Conservation (phyloP, 371 early-diverging fungal genomes). For the Haplosporangium sp. region DNA sequence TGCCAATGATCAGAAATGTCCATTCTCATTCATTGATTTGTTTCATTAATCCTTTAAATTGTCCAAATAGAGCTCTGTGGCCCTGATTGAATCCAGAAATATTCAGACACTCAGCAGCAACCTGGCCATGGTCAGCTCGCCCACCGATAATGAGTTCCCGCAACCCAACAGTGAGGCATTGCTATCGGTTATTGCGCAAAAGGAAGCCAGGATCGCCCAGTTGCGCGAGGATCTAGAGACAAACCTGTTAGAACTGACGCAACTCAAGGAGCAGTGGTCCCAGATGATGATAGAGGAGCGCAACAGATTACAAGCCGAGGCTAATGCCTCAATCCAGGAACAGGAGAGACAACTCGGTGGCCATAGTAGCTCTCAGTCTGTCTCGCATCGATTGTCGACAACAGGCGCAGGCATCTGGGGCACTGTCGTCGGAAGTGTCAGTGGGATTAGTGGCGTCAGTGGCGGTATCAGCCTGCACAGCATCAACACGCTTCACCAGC, state of each 20-base stretch:
- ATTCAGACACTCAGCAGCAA: slow-evolving; percentile 53
- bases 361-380: slow-evolving; percentile 27
- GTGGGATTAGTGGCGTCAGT: slow-evolving; percentile 53
- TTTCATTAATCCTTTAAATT: neutral
- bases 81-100: slow-evolving; percentile 45
- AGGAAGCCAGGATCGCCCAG: slow-evolving; percentile 51
- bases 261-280: slow-evolving; percentile 55
- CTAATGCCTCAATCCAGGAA: slow-evolving; percentile 45
- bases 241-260: slow-evolving; percentile 38
- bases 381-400: slow-evolving; percentile 46
- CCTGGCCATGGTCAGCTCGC: slow-evolving; percentile 51
- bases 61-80: slow-evolving; percentile 24
- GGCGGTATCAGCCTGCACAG: slow-evolving; percentile 47
- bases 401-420: slow-evolving; percentile 52
- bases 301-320: slow-evolving; percentile 44
- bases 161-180: slow-evolving; percentile 38
- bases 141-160: slow-evolving; percentile 43
- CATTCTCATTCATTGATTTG: neutral
- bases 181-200: slow-evolving; percentile 51
- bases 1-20: too few species aligned
- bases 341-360: slow-evolving; percentile 27
- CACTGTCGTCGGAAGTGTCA: slow-evolving; percentile 47
- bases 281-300: slow-evolving; percentile 55
- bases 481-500: slow-evolving; percentile 27
- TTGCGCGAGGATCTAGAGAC: slow-evolving; percentile 49